phyloP scores from a whole-genome alignment of 192 early-diverging fungal species.

The Podila minutissima region DNA sequence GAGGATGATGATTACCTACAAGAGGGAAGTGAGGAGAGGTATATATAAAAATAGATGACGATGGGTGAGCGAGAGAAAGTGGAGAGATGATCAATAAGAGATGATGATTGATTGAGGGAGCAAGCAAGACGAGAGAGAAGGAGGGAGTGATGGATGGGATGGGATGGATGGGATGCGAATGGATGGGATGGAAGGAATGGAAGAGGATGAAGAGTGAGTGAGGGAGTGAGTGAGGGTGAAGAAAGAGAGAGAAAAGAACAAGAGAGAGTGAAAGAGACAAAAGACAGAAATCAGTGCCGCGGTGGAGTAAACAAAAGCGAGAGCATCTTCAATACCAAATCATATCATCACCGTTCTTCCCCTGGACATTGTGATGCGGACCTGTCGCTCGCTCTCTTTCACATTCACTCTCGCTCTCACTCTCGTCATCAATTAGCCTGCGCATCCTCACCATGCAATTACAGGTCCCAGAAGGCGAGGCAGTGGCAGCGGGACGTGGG shows the following conservation, averaged over 20 bases:
- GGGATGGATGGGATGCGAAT: background rate
- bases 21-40: too few relatives aligned
- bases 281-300: background rate
- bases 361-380: too few relatives aligned
- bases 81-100: background rate
- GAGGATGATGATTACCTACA: slow-evolving; percentile 1
- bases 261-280: background rate
- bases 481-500: too few relatives aligned
- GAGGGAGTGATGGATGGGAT: background rate
- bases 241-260: background rate
- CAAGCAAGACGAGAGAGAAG: background rate
- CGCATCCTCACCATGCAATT: too few relatives aligned
- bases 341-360: background rate
- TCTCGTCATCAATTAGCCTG: too few relatives aligned
- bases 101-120: background rate
- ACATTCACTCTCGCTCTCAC: background rate
- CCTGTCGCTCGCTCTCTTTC: background rate
- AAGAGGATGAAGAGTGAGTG: background rate
- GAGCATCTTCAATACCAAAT: background rate
- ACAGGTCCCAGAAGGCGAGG: too few relatives aligned
- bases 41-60: background rate
- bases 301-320: background rate
- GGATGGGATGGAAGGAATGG: background rate
- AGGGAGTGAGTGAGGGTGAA: slow-evolving; percentile 5
- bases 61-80: background rate